Conservation (phyloP, 495 filamentous ascomycete genomes). For the Durotheca rogersii region DNA sequence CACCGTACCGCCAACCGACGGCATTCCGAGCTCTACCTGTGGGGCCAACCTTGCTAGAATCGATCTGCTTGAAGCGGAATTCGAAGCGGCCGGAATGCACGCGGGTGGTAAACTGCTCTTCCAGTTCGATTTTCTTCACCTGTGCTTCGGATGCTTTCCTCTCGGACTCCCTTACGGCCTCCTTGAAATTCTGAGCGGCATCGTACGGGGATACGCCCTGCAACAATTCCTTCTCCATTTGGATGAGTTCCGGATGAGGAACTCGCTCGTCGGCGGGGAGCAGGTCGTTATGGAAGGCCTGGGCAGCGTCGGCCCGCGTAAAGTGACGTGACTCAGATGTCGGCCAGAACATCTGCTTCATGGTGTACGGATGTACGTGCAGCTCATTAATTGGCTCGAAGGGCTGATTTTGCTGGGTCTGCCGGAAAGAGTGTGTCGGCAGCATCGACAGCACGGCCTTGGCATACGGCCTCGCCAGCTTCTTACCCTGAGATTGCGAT, state of each 20-base stretch:
- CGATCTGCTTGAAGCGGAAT: slow-evolving; percentile 73
- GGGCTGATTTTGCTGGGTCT: slow-evolving; percentile 25
- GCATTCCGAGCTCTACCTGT: slow-evolving; percentile 53
- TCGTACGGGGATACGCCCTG: slow-evolving; percentile 36
- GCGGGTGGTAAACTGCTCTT: slow-evolving; percentile 48
- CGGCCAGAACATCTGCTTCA: slow-evolving; percentile 85
- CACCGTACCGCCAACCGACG: slow-evolving; percentile 61
- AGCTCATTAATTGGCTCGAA: slow-evolving; percentile 94
- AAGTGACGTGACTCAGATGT: slow-evolving; percentile 87
- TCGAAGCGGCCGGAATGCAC: slow-evolving; percentile 60
- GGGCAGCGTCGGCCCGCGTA: slow-evolving; percentile 84
- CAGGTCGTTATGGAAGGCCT: slow-evolving; percentile 70
- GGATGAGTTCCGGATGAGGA: slow-evolving; percentile 81
- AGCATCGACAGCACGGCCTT: slow-evolving; percentile 79
- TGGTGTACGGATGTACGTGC: slow-evolving; percentile 74
- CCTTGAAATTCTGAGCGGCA: slow-evolving; percentile 41
- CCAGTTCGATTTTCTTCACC: slow-evolving; percentile 42
- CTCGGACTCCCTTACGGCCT: slow-evolving; percentile 39
- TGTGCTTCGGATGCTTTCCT: slow-evolving; percentile 38
- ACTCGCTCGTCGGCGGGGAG: slow-evolving; percentile 84
- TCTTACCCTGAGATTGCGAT: slow-evolving; percentile 63
- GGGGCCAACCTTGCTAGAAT: slow-evolving; percentile 47
- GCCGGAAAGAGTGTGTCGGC: slow-evolving; percentile 48
- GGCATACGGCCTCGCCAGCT: slow-evolving; percentile 72
- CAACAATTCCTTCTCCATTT: slow-evolving; percentile 55